phyloP scores from a whole-genome alignment of 192 early-diverging fungal species.

The Backusella tarrabulga region DNA sequence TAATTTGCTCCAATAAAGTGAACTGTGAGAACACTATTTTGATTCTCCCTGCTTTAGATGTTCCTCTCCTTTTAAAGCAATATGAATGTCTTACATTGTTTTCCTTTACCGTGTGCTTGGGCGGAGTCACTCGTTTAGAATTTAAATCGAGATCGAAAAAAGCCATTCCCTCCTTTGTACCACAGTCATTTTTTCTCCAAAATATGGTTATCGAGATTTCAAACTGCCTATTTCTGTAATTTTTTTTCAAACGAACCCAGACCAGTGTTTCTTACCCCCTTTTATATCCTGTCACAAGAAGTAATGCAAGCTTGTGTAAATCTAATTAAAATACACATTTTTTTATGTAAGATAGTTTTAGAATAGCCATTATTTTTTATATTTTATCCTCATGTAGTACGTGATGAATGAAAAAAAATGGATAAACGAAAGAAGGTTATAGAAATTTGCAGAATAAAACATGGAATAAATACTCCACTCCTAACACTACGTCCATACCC shows the following conservation, averaged over 20 bases:
- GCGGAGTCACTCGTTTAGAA: not conserved
- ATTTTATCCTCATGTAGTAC: not conserved
- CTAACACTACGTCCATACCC: not conserved
- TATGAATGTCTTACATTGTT: not conserved
- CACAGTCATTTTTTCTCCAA: not conserved
- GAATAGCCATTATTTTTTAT: not conserved
- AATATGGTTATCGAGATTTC: not conserved
- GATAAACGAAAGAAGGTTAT: not conserved
- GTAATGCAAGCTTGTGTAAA: constrained; percentile 7
- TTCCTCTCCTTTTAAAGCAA: not conserved
- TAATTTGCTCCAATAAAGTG: constrained; percentile 8
- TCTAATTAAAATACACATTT: constrained; percentile 7
- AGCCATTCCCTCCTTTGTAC: not conserved
- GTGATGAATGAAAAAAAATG: not conserved
- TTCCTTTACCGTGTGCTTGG: not conserved
- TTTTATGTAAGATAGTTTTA: constrained; percentile 5
- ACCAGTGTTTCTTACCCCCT: not conserved
- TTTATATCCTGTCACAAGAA: not conserved
- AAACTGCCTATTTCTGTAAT: not conserved
- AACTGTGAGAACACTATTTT: constrained; percentile 8
- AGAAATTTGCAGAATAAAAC: not conserved
- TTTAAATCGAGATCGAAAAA: constrained; percentile 1
- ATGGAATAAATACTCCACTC: not conserved
- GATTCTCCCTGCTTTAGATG: not conserved
- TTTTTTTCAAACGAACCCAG: not conserved